phyloP scores from a whole-genome alignment of 768 basidiomycete species.

The Amanita fuliginea region DNA sequence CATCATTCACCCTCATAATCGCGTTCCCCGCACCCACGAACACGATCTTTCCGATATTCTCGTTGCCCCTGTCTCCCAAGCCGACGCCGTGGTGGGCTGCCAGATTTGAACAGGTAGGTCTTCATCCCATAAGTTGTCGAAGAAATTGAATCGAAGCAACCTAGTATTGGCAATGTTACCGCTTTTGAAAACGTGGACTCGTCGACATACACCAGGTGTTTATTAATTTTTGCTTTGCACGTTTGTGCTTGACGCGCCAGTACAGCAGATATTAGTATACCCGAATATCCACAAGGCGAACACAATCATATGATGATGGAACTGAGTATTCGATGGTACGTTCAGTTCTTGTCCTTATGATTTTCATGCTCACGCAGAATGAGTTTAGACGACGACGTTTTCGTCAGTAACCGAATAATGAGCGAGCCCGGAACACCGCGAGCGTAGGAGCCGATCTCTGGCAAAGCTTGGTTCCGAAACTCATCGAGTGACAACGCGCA shows the following conservation, averaged over 20 bases:
- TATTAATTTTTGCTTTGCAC: too few relatives aligned
- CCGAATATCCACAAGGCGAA: too few relatives aligned
- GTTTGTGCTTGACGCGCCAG: too few relatives aligned
- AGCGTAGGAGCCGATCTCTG: background rate
- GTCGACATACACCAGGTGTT: too few relatives aligned
- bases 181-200: too few relatives aligned
- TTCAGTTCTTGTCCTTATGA: background rate
- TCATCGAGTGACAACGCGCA: slow-evolving; percentile 7
- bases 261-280: too few relatives aligned
- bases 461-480: background rate
- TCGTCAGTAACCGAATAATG: too few relatives aligned
- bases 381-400: background rate
- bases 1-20: background rate
- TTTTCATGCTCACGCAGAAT: background rate
- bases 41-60: background rate
- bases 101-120: background rate
- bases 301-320: too few relatives aligned
- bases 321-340: background rate
- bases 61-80: background rate
- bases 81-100: background rate
- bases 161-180: too few relatives aligned
- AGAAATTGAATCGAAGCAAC: too few relatives aligned
- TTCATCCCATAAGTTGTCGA: background rate
- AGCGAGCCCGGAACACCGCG: background rate
- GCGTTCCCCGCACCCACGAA: background rate